Evolutionary conservation across 75 land plant genomes (phyloP), one percentile per base, ranked within the genome.

Genomic region (Cupressus sempervirens): DNA sequence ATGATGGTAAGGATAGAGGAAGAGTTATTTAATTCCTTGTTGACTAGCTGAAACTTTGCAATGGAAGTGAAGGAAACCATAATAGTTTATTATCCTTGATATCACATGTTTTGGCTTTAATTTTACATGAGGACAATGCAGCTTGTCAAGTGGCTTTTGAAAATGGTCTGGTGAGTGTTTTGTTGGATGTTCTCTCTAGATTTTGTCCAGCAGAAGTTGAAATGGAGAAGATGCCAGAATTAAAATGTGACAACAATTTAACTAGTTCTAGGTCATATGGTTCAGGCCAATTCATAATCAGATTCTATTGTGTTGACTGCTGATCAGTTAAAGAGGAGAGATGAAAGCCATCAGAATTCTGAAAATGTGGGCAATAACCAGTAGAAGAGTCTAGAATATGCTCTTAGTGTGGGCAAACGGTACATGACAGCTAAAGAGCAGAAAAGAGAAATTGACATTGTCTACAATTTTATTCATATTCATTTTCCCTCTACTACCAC

Each of bases 171-270:
- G 93, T 93, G 12, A 89, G 85, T 68, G 87, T 97, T 81, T 88
- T 94, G 29, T 81, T 92, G 70, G 92, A 97, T 85, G 76, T 94
- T 46, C 90, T 97, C 16, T 89, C 89, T 34, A 76, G 41, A 23
- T 97, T 97, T 91, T 72, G 85, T 70, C 84, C 91, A 48, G 40
- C 76, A n/a, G 58, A 83, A 15, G 40, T 29, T 58, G 85, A 84
- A 74, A 86, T 38, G 65, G 90, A 87, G 48, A 86, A 81, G 76
- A 67, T 81, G 29, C 85, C 91, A 56, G 93, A 91, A 81, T 98
- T 97, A 43, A 96, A 93, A 98, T 94, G 92, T 93, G 46, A 96
- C 99, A 8, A 89, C 98, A 48, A 90, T 94, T 76, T 89, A 95
- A 85, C 93, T 98, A 87, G 94, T 96, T 65, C 72, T 98, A 74